Percentiles rank a stretch among this genome's conserved stretches.
phyloP scores from a whole-genome alignment of 345 rosid genomes.

The Eucalyptus albens region DNA sequence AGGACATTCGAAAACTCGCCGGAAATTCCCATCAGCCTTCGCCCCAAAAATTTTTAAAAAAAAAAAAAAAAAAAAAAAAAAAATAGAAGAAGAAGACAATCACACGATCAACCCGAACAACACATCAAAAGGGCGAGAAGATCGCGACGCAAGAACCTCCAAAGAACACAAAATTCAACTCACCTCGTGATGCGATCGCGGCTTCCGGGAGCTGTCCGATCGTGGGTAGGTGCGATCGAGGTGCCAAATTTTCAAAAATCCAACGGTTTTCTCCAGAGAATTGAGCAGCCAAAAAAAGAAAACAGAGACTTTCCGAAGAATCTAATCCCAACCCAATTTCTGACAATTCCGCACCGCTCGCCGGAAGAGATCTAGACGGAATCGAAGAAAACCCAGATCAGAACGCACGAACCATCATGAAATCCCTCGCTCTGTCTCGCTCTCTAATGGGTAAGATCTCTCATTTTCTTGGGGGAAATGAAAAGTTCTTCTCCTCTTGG shows the following conservation, averaged over 20 bases:
- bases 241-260: neutral
- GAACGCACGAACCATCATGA: neutral
- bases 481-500: neutral
- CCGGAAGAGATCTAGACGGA: neutral
- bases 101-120: neutral
- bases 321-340: neutral
- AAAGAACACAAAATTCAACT: neutral
- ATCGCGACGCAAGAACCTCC: neutral
- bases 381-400: neutral
- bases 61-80: neutral
- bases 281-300: neutral
- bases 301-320: neutral
- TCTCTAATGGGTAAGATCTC: neutral
- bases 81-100: neutral
- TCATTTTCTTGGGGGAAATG: neutral
- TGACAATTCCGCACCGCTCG: neutral
- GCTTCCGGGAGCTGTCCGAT: neutral
- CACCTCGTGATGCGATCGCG: neutral
- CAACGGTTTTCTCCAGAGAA: neutral
- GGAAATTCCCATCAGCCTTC: neutral
- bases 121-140: neutral
- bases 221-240: neutral
- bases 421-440: neutral
- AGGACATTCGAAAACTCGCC: neutral
- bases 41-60: fast-evolving